Evolutionary conservation across 1,284 basidiomycete genomes (phyloP).

Genomic region (Cerioporus squamosus): DNA sequence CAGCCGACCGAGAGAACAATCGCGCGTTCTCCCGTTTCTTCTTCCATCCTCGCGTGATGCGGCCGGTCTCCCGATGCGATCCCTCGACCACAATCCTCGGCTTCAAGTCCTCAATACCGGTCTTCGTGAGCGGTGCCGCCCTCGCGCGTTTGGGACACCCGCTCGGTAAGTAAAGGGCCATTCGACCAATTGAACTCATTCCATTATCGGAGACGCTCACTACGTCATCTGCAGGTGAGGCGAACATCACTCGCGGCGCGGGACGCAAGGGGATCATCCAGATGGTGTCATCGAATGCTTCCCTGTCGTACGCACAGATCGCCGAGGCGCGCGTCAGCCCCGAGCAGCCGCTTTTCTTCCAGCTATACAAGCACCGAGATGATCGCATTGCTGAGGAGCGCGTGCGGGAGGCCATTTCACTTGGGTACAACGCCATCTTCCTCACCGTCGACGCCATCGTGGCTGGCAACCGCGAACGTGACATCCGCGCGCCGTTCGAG

Average conservation of each 20-base stretch:
- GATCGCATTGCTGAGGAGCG: slow-evolving; percentile 72
- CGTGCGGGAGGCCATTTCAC: slow-evolving; percentile 69
- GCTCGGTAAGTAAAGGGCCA: slow-evolving; percentile 47
- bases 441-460: slow-evolving; percentile 91
- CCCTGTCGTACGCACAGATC: slow-evolving; percentile 76
- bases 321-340: slow-evolving; percentile 58
- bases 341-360: slow-evolving; percentile 81
- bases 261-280: slow-evolving; percentile 80
- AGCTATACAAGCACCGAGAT: slow-evolving; percentile 85
- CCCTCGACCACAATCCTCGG: slow-evolving; percentile 81
- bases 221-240: slow-evolving; percentile 62
- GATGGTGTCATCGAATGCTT: slow-evolving; percentile 90
- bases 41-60: slow-evolving; percentile 83
- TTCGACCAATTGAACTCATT: neutral
- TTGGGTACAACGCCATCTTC: slow-evolving; percentile 87
- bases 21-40: slow-evolving; percentile 81
- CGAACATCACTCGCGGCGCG: slow-evolving; percentile 81
- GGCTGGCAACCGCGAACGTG: slow-evolving; percentile 85
- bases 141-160: slow-evolving; percentile 93
- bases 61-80: slow-evolving; percentile 70
- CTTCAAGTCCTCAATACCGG: slow-evolving; percentile 72
- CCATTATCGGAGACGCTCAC: neutral
- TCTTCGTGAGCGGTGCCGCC: slow-evolving; percentile 87
- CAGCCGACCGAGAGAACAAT: slow-evolving; percentile 69
- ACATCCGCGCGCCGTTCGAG: slow-evolving; percentile 68